Base-by-base conservation (phyloP, 768 basidiomycete genomes). In the Plicaturopsis crispa region DNA sequence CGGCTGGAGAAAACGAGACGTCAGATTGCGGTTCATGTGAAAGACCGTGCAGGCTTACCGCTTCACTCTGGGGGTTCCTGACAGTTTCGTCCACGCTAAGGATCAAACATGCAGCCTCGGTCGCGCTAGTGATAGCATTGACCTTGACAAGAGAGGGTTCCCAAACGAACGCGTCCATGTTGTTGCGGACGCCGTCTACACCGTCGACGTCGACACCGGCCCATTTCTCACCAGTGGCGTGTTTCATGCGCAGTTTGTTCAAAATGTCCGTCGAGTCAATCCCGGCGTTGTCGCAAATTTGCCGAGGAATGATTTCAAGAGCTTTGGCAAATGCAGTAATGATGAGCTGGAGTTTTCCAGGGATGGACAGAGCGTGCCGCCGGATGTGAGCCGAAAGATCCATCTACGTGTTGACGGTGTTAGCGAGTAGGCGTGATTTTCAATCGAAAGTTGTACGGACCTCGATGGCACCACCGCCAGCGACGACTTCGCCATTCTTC, bases 141-240 rank as follows among this genome's bases (percentile, higher is more conserved):
- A 80, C 63, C 66, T 98, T 99, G 52, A 98, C 88, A 42, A 98
- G 69, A 46, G 84, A 84, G 12, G 96, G 94, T 56, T 98, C 96
- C 94, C 96, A 98, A 6, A 99, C 94, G 53, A 98, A 99, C 32
- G 88, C 85, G 37, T 90, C 89, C 82, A 98, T 82, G 62, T 98
- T 99, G 62, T 99, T 80, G 39, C 89, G 80, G 19, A 97, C 87
- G 14, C 91, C 89, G 20, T 87, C 83, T 3, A 71, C 62, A 10
- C 85, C 85, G 39, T 97, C 93, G 19, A 99, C 90, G 48, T 96
- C 92, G 11, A 98, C 92, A 43, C 96, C 96, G 32, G 74, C 82
- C 92, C 92, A 97, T 40, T 68, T 78, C 38, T 89, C 84, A 12
- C 87, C 88, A 40, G 75, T 75, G 0, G 91, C 90, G 55, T 98